Evolutionary conservation across 305 asterid genomes (phyloP).

Genomic region (Andrographis paniculata): DNA sequence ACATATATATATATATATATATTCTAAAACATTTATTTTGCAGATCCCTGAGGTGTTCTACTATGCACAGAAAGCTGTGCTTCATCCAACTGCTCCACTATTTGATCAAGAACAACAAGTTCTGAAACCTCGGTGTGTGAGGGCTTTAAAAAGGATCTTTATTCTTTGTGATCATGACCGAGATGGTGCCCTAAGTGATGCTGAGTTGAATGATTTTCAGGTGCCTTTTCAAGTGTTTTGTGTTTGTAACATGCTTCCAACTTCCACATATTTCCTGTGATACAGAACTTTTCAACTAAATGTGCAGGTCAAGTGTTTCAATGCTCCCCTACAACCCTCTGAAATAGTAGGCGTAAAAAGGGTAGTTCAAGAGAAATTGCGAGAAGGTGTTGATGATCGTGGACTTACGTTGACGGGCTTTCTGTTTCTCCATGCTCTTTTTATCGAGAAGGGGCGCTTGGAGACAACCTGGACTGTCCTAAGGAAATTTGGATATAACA

Average conservation of each 20-base stretch:
- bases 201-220: constrained; percentile 96
- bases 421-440: constrained; percentile 95
- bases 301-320: constrained; percentile 96
- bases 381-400: constrained; percentile 78
- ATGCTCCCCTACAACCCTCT: constrained; percentile 91
- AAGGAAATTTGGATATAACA: constrained; percentile 93
- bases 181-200: constrained; percentile 98
- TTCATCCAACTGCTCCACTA: constrained; percentile 96
- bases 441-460: constrained; percentile 93
- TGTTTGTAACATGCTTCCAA: constrained; percentile 8
- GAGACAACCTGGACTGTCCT: constrained; percentile 99
- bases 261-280: constrained; percentile 1
- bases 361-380: constrained; percentile 93
- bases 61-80: constrained; percentile 96
- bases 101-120: constrained; percentile 98
- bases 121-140: constrained; percentile 86
- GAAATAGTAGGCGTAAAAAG: constrained; percentile 95
- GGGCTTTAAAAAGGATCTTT: constrained; percentile 92
- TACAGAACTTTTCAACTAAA: constrained; percentile 9
- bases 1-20: constrained; percentile 8
- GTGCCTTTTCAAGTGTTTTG: constrained; percentile 24
- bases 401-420: constrained; percentile 98
- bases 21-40: constrained; percentile 8
- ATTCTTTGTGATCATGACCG: constrained; percentile 89
- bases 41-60: constrained; percentile 92